phyloP scores from a whole-genome alignment of 2,329 filamentous ascomycete species.

The Ophiostoma piceae region DNA sequence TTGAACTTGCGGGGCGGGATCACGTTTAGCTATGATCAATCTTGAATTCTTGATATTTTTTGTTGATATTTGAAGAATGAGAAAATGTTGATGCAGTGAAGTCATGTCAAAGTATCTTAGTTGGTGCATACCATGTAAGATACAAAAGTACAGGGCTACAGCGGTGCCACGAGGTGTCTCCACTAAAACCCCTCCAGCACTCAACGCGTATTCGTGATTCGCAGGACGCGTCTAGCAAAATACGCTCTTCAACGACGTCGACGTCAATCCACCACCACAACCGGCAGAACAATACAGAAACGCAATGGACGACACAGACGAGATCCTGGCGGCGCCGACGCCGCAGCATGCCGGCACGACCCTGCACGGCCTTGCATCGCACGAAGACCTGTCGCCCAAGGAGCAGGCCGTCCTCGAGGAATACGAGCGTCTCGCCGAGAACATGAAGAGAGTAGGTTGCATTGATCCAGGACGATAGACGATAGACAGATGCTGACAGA shows the following conservation, averaged over 20 bases:
- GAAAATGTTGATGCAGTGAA: too few species aligned
- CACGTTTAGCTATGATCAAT: too few species aligned
- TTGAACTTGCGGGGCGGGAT: too few species aligned
- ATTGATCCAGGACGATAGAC: neutral
- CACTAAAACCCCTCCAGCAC: conserved; percentile 13
- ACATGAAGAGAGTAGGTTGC: conserved; percentile 72
- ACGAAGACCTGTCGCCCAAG: conserved; percentile 61
- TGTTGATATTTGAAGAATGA: neutral
- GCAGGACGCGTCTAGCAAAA: neutral
- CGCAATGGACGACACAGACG: conserved; percentile 25
- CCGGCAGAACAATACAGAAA: neutral
- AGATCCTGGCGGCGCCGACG: conserved; percentile 20
- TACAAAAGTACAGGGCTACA: neutral
- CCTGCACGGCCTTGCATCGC: conserved; percentile 18
- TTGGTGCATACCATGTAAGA: too few species aligned
- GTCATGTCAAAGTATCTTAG: too few species aligned
- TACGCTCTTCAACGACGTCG: neutral
- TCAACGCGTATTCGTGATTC: conserved; percentile 1
- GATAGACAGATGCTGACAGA: neutral
- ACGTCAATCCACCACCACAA: neutral
- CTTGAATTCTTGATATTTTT: neutral
- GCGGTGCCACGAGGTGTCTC: neutral
- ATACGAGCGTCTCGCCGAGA: conserved; percentile 79
- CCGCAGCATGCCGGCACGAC: conserved; percentile 9
- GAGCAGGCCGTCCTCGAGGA: conserved; percentile 95